Evolutionary conservation across 768 basidiomycete species (phyloP), one percentile per base, ranked within the genome.

Genomic region (Tremella fuciformis): DNA sequence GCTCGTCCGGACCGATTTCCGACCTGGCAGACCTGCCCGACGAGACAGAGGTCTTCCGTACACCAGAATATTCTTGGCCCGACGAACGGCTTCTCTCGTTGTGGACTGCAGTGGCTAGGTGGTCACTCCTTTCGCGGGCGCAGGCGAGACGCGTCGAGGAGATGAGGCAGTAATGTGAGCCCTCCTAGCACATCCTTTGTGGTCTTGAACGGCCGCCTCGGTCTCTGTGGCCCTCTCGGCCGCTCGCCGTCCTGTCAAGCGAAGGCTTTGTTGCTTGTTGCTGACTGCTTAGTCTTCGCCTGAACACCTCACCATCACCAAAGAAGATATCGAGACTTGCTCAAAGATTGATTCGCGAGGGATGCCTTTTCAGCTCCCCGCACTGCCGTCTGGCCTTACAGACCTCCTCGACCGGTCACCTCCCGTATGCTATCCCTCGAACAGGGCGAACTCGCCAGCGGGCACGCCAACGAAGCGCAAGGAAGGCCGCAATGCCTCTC

Each of bases 341-440:
- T 4, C 42, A 46, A 46, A 46, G 51, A 26, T 29, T 8, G 13
- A 34, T 6, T 7, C 34, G 26, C 16, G 6, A 3, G 38, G 34
- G 29, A 52, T 52, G 51, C 22, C n/a, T 18, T 34, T 52, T n/a
- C 34, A 38, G 1, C 24, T 59, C 9, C 58, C 58, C 4, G 26
- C 50, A 18, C 42, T 59, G 13, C 57, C 57, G 13, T 59, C 52
- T 3, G 52, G 52, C 13, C 15, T 59, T 6, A n/a, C 42, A 16
- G 39, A 48, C 18, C 29, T 59, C 8, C 26, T 59, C 44, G 58
- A 59, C 26, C 57, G 25, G 4, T 54, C 52, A 8, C 58, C 58
- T n/a, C 53, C 58, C 6, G 58, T 59, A 8, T 53, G 54, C 53
- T 59, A 59, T 24, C 58, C 58, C 11, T 42, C 57, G n/a, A n/a